Base-by-base conservation (phyloP, 345 rosid species). In the Dipteronia sinensis region DNA sequence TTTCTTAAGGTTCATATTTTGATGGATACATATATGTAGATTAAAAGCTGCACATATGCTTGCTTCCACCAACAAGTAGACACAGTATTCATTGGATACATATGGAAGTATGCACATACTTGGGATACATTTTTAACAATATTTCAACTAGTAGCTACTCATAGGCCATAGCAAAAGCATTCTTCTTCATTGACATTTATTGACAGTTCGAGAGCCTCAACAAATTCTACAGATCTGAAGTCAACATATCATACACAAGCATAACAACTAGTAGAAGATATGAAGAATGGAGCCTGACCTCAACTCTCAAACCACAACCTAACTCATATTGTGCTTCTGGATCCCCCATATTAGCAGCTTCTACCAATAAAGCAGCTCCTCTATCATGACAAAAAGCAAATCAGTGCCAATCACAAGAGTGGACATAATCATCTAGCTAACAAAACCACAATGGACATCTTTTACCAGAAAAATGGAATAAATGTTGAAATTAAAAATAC, bases 261-360 rank as follows among this genome's bases (percentile, higher is more conserved):
- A 29, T 31, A 47, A 70, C 13, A 25, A 22, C 61, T 10, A 27
- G 16, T 46, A 72, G 47, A 42, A 70, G n/a, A 16, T 6, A 55
- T 58, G 22, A 31, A 23, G 77, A 27, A 61, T n/a, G 42, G 10
- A 77, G 75, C 67, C 89, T 79, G 63, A 94, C 98, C 93, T 91
- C 93, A 13, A 92, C 86, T 86, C 99, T 91, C 74, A 96, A 81
- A 66, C 80, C 94, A 80, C 99, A 91, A 55, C 94, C 97, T 74
- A 95, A 79, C 78, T 91, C 97, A 78, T 88, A 95, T 10, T 91
- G 97, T 58, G 97, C 98, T 72, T 95, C 95, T 31, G 96, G 86
- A 87, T 95, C 86, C 55, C 99, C 99, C 98, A 95, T 93, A 49
- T 92, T 88, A 55, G 97, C 97, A 84, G 99, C 94, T 86, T 95